Evolutionary conservation across 225 moss, liverwort and hornwort genomes (phyloP), one percentile per base, ranked within the genome.

Genomic region (Straminergon stramineum): DNA sequence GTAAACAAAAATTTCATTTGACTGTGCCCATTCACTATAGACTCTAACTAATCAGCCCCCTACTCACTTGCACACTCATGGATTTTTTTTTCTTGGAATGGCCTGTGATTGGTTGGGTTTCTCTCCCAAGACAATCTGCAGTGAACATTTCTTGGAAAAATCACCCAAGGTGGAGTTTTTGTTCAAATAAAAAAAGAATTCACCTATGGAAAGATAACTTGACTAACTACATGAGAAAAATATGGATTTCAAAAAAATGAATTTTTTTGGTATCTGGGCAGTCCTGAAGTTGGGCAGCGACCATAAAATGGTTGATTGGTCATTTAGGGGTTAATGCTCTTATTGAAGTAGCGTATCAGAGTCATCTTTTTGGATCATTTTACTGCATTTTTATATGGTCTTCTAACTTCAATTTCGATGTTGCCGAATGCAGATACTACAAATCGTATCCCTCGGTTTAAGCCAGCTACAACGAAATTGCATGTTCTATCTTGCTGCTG

Each of bases 401-500:
- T 62, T 31, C 30, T 89, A 76, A 92, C 81, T 73, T 60, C 41
- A 52, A 80, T 65, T 81, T 65, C 6, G 21, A 56, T 76, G 64
- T 64, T 89, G 51, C 79, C 60, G 61, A 68, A 66, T 88, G 88
- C 95, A 99, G 99, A 95, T 96, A 82, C 89, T 99, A 34, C 94
- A 91, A 88, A 96, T 97, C 68, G 95, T 97, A 22, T 94, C 97
- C 56, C 80, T 90, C 27, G 89, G 88, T 70, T 51, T 96, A 87
- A 92, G 91, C 48, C 91, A 85, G 89, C 82, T 99, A 80, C 91
- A 92, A 61, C 94, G 93, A 61, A 88, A 91, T 90, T 95, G 94
- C 55, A 97, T 99, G 97, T 96, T 99, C 87, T 99, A 97, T 90
- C 92, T 97, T 87, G 99, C 99, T 90, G 99, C 99, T 79, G 99